Percentiles rank a stretch among this genome's conserved stretches.
Conservation (phyloP, 116 monocot species). For the Iris pallida region DNA sequence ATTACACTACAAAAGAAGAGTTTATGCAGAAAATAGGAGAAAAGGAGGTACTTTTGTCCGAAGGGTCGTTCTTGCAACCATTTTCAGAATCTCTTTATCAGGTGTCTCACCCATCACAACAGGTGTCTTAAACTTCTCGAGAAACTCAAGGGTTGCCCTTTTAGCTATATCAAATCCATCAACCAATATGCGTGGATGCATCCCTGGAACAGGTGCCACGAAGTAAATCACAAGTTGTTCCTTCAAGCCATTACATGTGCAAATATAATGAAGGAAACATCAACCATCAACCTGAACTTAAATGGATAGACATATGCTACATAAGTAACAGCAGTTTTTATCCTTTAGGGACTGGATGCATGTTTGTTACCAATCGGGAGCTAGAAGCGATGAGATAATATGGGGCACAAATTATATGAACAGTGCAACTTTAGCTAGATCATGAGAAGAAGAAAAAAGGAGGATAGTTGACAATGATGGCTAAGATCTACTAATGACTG, state of each 20-base stretch:
- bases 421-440: too few species aligned
- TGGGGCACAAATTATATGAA: too few species aligned
- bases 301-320: neutral
- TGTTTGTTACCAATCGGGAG: neutral
- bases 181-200: constrained; percentile 89
- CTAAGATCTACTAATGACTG: too few species aligned
- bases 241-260: neutral
- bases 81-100: constrained; percentile 88
- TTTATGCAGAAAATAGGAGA: constrained; percentile 4
- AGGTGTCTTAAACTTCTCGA: constrained; percentile 92
- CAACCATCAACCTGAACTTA: neutral
- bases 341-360: neutral
- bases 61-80: constrained; percentile 89
- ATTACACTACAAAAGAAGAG: too few species aligned
- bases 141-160: constrained; percentile 89
- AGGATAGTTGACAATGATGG: too few species aligned
- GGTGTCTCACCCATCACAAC: constrained; percentile 78
- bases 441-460: too few species aligned
- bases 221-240: neutral
- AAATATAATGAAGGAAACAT: neutral
- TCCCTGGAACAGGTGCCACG: constrained; percentile 44
- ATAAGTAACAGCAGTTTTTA: too few species aligned
- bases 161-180: constrained; percentile 97
- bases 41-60: constrained; percentile 67
- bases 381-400: neutral